These are phyloP conservation scores for Trichosporon sp. DNA, from an alignment of 1,284 basidiomycete genomes.

Conservation along the genomic window DNA sequence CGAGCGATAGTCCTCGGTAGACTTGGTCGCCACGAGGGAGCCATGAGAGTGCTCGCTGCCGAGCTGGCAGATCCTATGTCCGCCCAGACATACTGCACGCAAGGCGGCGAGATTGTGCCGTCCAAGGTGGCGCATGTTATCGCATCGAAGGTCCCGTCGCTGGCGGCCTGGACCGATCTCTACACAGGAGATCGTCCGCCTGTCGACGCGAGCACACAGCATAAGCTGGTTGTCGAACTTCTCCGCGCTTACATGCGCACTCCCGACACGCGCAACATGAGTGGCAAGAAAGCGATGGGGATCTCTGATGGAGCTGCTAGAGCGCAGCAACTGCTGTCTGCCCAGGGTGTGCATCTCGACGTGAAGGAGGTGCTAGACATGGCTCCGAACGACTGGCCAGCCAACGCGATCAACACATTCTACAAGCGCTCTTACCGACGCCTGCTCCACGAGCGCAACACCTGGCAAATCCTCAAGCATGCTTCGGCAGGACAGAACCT, in stretches of 20 bases:
- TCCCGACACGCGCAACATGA: constrained; percentile 61
- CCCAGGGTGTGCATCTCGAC: constrained; percentile 73
- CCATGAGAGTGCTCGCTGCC: constrained; percentile 63
- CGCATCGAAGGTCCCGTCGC: constrained; percentile 36
- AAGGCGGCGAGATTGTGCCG: constrained; percentile 65
- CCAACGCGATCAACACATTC: constrained; percentile 67
- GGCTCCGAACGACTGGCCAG: constrained; percentile 68
- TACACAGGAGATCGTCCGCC: constrained; percentile 24
- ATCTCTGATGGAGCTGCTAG: constrained; percentile 59
- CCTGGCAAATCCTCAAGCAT: constrained; percentile 42
- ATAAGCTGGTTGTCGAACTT: constrained; percentile 61
- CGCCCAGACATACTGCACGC: constrained; percentile 73
- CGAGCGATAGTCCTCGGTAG: constrained; percentile 74
- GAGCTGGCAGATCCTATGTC: constrained; percentile 65
- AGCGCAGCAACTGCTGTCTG: constrained; percentile 64
- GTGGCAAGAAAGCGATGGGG: constrained; percentile 10
- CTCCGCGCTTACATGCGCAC: constrained; percentile 74
- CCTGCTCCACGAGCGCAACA: constrained; percentile 57
- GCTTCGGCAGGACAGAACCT: constrained; percentile 46
- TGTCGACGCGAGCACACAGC: constrained; percentile 56
- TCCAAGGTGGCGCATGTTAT: constrained; percentile 56
- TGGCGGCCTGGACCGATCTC: constrained; percentile 58
- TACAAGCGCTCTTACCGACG: constrained; percentile 69
- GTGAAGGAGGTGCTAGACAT: constrained; percentile 65
- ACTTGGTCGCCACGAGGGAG: constrained; percentile 60